Conservation (phyloP, 2,329 filamentous ascomycete species). For the Ophiosphaerella korrae region DNA sequence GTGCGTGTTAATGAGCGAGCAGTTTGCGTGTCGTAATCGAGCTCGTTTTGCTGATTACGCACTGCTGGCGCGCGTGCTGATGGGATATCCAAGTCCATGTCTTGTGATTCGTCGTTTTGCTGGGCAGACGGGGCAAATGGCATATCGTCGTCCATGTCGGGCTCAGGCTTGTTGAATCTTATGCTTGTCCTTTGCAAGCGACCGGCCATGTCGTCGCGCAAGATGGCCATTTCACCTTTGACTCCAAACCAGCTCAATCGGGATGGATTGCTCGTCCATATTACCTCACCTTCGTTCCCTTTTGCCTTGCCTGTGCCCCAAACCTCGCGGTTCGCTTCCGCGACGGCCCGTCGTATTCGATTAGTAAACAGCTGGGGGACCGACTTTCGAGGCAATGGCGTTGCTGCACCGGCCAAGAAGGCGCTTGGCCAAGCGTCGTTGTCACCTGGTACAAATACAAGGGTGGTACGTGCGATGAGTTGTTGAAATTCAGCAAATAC, state of each 20-base stretch:
- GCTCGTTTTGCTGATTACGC: slow-evolving; percentile 21
- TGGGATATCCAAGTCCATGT: slow-evolving; percentile 55
- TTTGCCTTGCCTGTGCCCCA: slow-evolving; percentile 51
- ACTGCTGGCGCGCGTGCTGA: slow-evolving; percentile 13
- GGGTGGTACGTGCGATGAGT: slow-evolving; percentile 78
- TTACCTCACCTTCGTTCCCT: slow-evolving; percentile 68
- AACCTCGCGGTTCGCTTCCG: slow-evolving; percentile 73
- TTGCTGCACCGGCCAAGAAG: slow-evolving; percentile 76
- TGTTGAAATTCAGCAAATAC: slow-evolving; percentile 82
- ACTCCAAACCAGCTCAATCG: slow-evolving; percentile 85
- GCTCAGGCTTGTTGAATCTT: slow-evolving; percentile 63
- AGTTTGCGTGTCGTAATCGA: slow-evolving; percentile 49
- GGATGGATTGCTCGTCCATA: slow-evolving; percentile 89
- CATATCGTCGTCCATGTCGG: slow-evolving; percentile 38
- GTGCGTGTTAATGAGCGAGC: slow-evolving; percentile 87
- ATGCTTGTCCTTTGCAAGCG: slow-evolving; percentile 79
- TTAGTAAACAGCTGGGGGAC: slow-evolving; percentile 92
- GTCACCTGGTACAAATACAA: slow-evolving; percentile 93
- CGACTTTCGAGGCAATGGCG: slow-evolving; percentile 69
- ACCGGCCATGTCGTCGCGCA: slow-evolving; percentile 83
- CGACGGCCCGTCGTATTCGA: slow-evolving; percentile 79
- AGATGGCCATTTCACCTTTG: slow-evolving; percentile 82
- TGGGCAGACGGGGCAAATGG: slow-evolving; percentile 21
- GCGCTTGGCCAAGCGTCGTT: slow-evolving; percentile 96
- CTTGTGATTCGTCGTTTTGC: slow-evolving; percentile 16